These are phyloP conservation scores for Cyclotella choctawhatcheeana DNA, from an alignment of 108 stramenopile genomes.

Conservation along the genomic window DNA sequence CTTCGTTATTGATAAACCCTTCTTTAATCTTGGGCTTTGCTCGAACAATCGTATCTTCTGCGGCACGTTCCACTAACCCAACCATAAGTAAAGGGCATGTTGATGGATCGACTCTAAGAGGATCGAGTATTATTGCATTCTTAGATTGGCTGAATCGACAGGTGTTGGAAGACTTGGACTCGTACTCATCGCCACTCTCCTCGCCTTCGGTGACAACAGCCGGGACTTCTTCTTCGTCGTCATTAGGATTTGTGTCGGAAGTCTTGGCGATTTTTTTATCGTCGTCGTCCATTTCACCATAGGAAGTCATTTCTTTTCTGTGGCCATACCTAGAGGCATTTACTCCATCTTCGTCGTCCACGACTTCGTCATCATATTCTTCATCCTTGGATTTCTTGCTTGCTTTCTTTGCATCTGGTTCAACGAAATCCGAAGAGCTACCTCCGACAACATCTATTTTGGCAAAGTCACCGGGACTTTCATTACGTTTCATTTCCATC, in stretches of 20 bases:
- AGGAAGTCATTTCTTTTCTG: conserved; percentile 65
- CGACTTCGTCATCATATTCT: conserved; percentile 75
- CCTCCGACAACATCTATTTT: conserved; percentile 68
- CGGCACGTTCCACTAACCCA: conserved; percentile 92
- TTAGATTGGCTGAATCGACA: conserved; percentile 53
- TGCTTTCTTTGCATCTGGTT: conserved; percentile 19
- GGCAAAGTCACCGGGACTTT: conserved; percentile 50
- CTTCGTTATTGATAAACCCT: conserved; percentile 87
- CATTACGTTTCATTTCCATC: conserved; percentile 76
- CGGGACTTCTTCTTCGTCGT: conserved; percentile 53
- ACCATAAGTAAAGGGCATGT: conserved; percentile 97
- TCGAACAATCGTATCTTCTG: conserved; percentile 79
- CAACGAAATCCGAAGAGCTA: conserved; percentile 36
- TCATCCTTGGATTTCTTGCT: conserved; percentile 55
- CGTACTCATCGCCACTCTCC: conserved; percentile 37
- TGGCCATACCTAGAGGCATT: conserved; percentile 58
- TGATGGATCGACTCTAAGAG: conserved; percentile 78
- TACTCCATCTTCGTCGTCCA: conserved; percentile 70
- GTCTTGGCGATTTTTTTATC: conserved; percentile 61
- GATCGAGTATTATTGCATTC: conserved; percentile 67
- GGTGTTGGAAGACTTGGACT: conserved; percentile 27
- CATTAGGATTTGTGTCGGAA: conserved; percentile 27
- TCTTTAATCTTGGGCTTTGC: conserved; percentile 80
- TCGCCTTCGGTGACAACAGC: conserved; percentile 48
- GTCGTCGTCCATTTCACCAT: conserved; percentile 73